Evolutionary conservation across 2,329 filamentous ascomycete genomes (phyloP), one percentile per base, ranked within the genome.

Genomic region (Aspergillus calidoustus): DNA sequence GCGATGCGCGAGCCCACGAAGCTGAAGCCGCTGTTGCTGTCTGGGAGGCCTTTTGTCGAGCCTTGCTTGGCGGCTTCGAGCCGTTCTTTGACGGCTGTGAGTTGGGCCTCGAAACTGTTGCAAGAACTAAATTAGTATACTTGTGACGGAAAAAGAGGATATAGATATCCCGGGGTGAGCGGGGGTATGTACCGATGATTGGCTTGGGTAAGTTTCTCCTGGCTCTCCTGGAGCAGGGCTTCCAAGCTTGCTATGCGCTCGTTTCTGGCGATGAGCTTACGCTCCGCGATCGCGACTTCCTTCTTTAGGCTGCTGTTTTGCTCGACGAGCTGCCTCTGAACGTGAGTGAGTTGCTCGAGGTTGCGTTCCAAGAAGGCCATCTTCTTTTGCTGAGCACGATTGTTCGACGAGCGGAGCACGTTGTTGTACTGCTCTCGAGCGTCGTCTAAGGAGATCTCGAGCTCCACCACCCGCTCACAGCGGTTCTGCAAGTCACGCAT

Each of bases 371-470:
- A 82, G 86, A 99, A 99, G 17, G 95, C 96, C 91, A 99, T 98
- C 87, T 99, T 99, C 90, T 99, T 99, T 81, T 99, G 95, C 82
- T 99, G 95, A 25, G 95, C 94, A 62, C 95, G 91, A 83, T 96
- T 98, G 84, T 99, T 99, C 68, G 92, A 97, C 54, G 92, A 95
- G 60, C 94, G 90, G 61, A 99, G 86, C 63, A 99, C 95, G 72
- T 97, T 97, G 84, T 99, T 98, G 82, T 99, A 99, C 81, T 99
- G 95, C 82, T 99, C 95, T 59, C 95, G 88, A 0, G 95, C 97
- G 83, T 97, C 93, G 74, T 99, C 95, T 54, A 99, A 86, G 41
- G 92, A 96, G 72, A 99, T 99, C 79, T 99, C 95, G 30, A 99
- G 88, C 83, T 99, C 95, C 19, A 99, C 95, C 38, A 99, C 93